Evolutionary conservation across 2,329 filamentous ascomycete species (phyloP).

Genomic region (Clonostachys rosea): DNA sequence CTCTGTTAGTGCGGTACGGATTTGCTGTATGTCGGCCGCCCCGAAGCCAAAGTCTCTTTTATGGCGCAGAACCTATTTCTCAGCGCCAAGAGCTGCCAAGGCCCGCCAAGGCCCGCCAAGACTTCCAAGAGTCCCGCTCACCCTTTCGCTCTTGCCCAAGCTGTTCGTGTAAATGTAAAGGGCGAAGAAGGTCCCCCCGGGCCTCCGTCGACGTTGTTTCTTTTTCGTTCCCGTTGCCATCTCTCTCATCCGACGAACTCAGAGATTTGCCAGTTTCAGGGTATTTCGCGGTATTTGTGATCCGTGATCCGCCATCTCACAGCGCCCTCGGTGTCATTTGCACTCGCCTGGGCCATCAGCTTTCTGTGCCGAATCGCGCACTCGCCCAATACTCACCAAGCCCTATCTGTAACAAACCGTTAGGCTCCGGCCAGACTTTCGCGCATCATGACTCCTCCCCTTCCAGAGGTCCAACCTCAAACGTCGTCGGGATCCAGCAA

Average conservation of each 20-base stretch:
- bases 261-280: not conserved
- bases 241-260: not conserved
- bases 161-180: constrained; percentile 27
- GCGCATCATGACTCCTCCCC: constrained; percentile 22
- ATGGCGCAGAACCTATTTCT: constrained; percentile 7
- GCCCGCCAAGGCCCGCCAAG: constrained; percentile 18
- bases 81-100: not conserved
- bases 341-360: not conserved
- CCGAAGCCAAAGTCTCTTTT: not conserved
- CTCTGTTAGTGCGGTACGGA: too few species aligned
- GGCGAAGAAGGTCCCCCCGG: constrained; percentile 20
- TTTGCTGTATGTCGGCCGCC: too few species aligned
- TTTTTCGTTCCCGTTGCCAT: constrained; percentile 1
- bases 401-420: too few species aligned
- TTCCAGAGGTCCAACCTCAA: constrained; percentile 15
- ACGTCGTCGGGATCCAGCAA: constrained; percentile 23
- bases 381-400: not conserved
- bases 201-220: constrained; percentile 1
- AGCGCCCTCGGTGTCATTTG: too few species aligned
- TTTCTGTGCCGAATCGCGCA: not conserved
- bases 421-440: too few species aligned
- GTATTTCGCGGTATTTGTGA: not conserved
- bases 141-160: constrained; percentile 26
- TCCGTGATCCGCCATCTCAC: not conserved
- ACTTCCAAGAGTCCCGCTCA: constrained; percentile 27